These are phyloP conservation scores for Yamadazyma diddensiae DNA, from an alignment of 1,139 yeast genomes.

Conservation along the genomic window DNA sequence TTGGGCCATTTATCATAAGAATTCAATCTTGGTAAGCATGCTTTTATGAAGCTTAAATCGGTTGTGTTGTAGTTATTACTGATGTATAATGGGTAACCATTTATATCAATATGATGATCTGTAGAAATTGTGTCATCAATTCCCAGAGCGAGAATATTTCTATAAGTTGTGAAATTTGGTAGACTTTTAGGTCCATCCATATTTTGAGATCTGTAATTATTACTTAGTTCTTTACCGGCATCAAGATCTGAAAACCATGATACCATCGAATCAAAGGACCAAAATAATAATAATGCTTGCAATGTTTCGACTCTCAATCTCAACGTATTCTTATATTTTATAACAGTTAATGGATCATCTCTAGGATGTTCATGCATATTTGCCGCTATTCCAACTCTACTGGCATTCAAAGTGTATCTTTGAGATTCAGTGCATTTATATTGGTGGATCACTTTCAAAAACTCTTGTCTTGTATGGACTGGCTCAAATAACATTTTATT, in stretches of 20 bases:
- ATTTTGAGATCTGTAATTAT: constrained; percentile 15
- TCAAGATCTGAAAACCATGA: constrained; percentile 38
- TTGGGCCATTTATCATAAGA: constrained; percentile 41
- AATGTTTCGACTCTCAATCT: constrained; percentile 40
- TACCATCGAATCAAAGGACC: constrained; percentile 42
- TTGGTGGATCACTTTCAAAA: constrained; percentile 11
- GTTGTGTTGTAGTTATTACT: constrained; percentile 25
- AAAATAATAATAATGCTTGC: constrained; percentile 40
- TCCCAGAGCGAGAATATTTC: neutral
- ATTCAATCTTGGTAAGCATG: constrained; percentile 39
- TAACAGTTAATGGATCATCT: constrained; percentile 13
- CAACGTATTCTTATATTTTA: constrained; percentile 35
- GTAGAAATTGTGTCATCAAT: neutral
- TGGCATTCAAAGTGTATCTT: constrained; percentile 30
- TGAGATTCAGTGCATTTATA: constrained; percentile 25
- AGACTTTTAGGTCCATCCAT: constrained; percentile 28
- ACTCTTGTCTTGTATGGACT: constrained; percentile 8
- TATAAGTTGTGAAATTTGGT: constrained; percentile 18
- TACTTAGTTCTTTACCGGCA: constrained; percentile 33
- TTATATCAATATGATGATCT: constrained; percentile 1
- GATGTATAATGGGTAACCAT: constrained; percentile 7
- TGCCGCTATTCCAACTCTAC: constrained; percentile 40
- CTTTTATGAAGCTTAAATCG: constrained; percentile 38
- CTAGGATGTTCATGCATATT: constrained; percentile 14
- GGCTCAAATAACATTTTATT: constrained; percentile 42